Percentiles rank a stretch among this genome's conserved stretches.
These are phyloP conservation scores for Solanum phureja DNA, from an alignment of 257 asterid species.

Conservation along the genomic window DNA sequence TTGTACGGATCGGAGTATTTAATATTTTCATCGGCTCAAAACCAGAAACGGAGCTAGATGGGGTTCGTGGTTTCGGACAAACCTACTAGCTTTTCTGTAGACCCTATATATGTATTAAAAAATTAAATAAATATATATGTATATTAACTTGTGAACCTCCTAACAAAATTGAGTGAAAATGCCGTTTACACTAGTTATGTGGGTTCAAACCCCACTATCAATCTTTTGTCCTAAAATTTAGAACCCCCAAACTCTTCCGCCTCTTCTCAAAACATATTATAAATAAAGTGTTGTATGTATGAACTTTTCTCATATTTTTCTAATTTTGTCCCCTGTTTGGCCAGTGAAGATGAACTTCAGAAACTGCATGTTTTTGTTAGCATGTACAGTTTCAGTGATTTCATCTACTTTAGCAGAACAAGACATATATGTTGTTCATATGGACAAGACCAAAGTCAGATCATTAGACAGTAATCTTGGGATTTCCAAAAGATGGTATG, in stretches of 20 bases:
- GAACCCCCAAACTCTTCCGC: not conserved
- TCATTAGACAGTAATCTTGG: slow-evolving; percentile 34
- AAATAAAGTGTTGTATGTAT: not conserved
- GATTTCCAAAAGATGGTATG: slow-evolving; percentile 36
- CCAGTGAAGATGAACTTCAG: slow-evolving; percentile 16
- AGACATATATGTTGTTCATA: slow-evolving; percentile 46
- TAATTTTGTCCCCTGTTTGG: not conserved
- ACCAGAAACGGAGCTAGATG: not conserved
- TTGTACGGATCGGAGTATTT: not conserved
- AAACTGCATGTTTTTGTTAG: slow-evolving; percentile 13
- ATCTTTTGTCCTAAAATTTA: not conserved
- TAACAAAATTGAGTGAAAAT: too few species aligned
- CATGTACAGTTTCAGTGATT: slow-evolving; percentile 6
- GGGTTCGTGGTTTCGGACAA: not conserved
- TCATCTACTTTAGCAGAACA: slow-evolving; percentile 18
- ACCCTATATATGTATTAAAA: too few species aligned
- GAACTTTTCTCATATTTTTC: not conserved
- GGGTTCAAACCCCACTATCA: not conserved
- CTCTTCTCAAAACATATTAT: not conserved
- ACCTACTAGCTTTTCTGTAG: too few species aligned
- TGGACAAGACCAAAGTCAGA: slow-evolving; percentile 41
- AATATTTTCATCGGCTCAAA: not conserved
- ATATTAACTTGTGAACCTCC: not conserved
- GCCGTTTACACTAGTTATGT: not conserved
- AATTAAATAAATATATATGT: too few species aligned